Percentiles rank a stretch among this genome's conserved stretches.
Conservation (phyloP, 1,284 basidiomycete genomes). For the Hymenochaete sp. region DNA sequence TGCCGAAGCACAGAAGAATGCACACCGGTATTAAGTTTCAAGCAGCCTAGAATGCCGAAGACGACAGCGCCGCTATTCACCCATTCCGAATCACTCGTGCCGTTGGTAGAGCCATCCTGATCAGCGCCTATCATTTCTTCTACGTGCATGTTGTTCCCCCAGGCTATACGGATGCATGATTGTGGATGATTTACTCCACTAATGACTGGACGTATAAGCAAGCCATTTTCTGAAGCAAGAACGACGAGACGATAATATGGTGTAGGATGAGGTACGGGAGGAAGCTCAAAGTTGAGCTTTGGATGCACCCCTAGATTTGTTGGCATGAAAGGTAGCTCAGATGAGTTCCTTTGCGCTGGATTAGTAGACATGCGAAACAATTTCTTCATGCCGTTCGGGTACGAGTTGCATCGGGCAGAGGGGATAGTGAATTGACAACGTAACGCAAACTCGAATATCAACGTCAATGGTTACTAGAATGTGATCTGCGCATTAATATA, state of each 20-base stretch:
- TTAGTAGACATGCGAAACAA: conserved; percentile 6
- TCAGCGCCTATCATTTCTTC: conserved; percentile 42
- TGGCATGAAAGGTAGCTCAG: neutral
- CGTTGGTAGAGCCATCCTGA: neutral
- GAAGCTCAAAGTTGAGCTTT: conserved; percentile 40
- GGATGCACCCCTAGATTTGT: conserved; percentile 38
- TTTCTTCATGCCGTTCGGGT: conserved; percentile 17
- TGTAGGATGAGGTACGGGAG: conserved; percentile 62
- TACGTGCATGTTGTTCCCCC: conserved; percentile 52
- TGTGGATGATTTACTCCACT: conserved; percentile 28
- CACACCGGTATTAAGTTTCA: conserved; percentile 61
- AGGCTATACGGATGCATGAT: conserved; percentile 46
- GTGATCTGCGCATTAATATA: no score
- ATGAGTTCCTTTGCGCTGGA: neutral
- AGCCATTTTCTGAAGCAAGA: conserved; percentile 46
- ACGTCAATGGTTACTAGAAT: no score
- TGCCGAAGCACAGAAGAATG: no score
- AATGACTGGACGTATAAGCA: conserved; percentile 52
- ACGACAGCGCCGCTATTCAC: conserved; percentile 41
- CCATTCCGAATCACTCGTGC: conserved; percentile 22
- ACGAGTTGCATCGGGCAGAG: no score
- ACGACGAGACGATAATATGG: conserved; percentile 61
- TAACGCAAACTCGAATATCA: no score
- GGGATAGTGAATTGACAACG: no score
- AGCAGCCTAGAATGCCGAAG: conserved; percentile 63